A percentile compares a stretch with the other conserved stretches of the same genome.
phyloP scores from a whole-genome alignment of 441 rosid species.

The Gossypium aridum region DNA sequence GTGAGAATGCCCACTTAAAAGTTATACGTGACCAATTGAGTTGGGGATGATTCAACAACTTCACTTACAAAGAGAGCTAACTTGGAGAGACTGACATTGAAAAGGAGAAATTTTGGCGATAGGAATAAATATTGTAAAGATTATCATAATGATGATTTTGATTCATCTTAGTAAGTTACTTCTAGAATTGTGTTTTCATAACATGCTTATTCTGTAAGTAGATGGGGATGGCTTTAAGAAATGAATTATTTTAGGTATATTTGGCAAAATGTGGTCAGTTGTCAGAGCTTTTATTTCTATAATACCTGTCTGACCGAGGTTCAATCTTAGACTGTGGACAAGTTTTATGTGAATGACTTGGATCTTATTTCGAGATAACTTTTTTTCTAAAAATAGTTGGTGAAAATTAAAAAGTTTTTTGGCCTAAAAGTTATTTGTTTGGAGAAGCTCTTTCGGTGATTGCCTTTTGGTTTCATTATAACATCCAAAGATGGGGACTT shows the following conservation, averaged over 20 bases:
- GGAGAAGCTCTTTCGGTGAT: not conserved
- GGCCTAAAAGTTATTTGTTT: not conserved
- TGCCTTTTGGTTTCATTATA: constrained; percentile 2
- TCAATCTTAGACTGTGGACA: not conserved
- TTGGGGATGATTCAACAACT: not conserved
- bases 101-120: not conserved
- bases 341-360: not conserved
- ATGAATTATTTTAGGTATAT: not conserved
- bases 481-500: not conserved
- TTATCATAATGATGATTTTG: not conserved
- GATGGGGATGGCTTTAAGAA: not conserved
- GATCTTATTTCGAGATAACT: not conserved
- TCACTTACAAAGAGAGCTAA: not conserved
- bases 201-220: not conserved
- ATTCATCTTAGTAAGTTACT: not conserved
- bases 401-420: not conserved
- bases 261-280: not conserved
- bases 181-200: not conserved
- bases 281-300: not conserved
- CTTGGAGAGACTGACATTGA: not conserved
- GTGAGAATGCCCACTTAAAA: not conserved
- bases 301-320: not conserved
- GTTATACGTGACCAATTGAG: not conserved
- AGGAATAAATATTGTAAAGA: not conserved
- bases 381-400: not conserved